phyloP scores from a whole-genome alignment of 257 asterid species.

The Solanum sejunctum region DNA sequence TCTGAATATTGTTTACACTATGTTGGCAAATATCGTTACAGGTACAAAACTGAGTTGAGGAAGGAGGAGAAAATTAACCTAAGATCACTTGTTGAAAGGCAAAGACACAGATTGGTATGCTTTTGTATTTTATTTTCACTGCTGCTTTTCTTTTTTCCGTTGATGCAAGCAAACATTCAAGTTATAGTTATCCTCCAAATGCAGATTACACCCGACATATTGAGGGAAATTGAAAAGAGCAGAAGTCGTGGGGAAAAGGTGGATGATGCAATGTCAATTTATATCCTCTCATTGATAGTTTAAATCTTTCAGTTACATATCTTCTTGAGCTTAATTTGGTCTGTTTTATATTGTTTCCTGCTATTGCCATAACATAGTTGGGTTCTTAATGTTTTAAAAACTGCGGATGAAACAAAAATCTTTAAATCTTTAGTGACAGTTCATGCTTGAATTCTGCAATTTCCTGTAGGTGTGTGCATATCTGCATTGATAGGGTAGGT shows the following conservation, averaged over 20 bases:
- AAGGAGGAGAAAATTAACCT: slow-evolving; percentile 73
- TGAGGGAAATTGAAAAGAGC: slow-evolving; percentile 78
- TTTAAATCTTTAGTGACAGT: background rate
- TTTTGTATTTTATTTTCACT: background rate
- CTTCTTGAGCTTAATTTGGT: background rate
- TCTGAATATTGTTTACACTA: background rate
- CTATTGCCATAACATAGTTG: background rate
- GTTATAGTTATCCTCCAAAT: slow-evolving; percentile 2
- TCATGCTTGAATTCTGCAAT: background rate
- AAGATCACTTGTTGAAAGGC: slow-evolving; percentile 48
- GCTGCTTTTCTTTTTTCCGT: background rate
- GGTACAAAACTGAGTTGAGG: slow-evolving; percentile 79
- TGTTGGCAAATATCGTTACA: slow-evolving; percentile 6
- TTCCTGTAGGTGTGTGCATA: background rate
- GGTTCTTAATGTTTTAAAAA: background rate
- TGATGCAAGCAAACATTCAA: background rate
- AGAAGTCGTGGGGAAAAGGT: slow-evolving; percentile 92
- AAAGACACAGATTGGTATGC: slow-evolving; percentile 76
- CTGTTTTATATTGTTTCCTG: background rate
- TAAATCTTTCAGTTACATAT: background rate
- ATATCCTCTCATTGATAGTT: slow-evolving; percentile 49
- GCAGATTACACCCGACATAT: slow-evolving; percentile 91
- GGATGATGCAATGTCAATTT: slow-evolving; percentile 53
- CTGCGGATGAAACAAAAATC: background rate
- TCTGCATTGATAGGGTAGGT: background rate